Conservation (phyloP, 306 rosid genomes). For the Vigna radiata region DNA sequence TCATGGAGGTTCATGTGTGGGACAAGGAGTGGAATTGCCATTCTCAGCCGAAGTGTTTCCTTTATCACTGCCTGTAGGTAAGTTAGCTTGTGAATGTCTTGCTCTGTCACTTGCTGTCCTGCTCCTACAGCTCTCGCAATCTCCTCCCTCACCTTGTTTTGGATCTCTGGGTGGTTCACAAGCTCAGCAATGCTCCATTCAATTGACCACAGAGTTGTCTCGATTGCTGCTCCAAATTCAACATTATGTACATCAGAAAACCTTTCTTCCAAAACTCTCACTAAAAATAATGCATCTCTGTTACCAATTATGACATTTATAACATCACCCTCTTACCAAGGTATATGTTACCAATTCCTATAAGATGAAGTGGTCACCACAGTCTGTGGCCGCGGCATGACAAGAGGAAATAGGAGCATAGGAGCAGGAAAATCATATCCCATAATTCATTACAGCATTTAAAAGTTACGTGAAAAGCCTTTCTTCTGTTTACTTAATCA, state of each 20-base stretch:
- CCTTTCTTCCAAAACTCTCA: no score
- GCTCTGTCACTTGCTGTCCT: conserved; percentile 72
- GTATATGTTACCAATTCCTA: no score
- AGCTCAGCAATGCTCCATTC: conserved; percentile 95
- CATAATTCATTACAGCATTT: no score
- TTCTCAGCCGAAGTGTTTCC: conserved; percentile 76
- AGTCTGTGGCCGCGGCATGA: no score
- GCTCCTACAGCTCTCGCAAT: conserved; percentile 68
- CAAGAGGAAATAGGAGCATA: no score
- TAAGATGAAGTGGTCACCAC: no score
- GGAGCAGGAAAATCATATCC: no score
- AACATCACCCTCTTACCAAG: no score
- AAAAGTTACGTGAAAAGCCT: no score
- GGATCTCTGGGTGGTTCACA: conserved; percentile 83
- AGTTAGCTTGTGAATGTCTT: conserved; percentile 67
- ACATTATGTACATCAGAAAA: not conserved
- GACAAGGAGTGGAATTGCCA: conserved; percentile 89
- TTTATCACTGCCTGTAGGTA: conserved; percentile 92
- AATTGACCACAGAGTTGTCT: conserved; percentile 90
- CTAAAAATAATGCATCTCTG: no score
- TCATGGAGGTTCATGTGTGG: conserved; percentile 96
- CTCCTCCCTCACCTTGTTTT: conserved; percentile 65
- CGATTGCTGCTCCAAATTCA: conserved; percentile 67
- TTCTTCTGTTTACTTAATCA: no score
- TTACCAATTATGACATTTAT: no score